Conservation (phyloP, 106 monocot genomes). For the Agapanthus africanus region DNA sequence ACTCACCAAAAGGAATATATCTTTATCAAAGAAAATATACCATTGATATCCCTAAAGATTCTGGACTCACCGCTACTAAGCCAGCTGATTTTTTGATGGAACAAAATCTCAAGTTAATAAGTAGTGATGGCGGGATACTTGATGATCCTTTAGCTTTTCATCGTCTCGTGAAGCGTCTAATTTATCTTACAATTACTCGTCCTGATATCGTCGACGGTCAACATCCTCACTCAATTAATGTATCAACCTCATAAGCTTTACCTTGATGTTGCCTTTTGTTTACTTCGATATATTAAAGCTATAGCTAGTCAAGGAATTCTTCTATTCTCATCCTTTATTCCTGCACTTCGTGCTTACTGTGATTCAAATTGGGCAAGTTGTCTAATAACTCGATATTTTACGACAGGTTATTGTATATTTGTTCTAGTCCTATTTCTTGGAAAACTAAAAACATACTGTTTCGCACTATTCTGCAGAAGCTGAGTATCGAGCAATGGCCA, state of each 20-base stretch:
- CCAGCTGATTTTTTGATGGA: neutral
- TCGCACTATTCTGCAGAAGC: neutral
- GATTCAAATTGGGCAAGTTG: neutral
- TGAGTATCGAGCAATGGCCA: conserved; percentile 1
- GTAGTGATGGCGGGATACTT: neutral
- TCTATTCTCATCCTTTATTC: neutral
- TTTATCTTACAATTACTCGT: neutral
- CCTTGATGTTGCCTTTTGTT: neutral
- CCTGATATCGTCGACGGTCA: neutral
- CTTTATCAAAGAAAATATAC: conserved; percentile 2
- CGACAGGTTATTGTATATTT: neutral
- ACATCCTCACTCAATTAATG: neutral
- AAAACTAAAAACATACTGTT: neutral
- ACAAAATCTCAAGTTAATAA: neutral
- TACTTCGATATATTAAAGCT: neutral
- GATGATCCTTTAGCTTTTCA: neutral
- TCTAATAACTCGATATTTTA: neutral
- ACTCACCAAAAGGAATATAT: neutral
- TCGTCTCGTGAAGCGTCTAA: neutral
- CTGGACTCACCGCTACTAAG: neutral
- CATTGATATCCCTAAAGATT: conserved; percentile 3
- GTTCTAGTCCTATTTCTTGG: neutral
- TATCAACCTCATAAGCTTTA: neutral
- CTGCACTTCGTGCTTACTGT: neutral
- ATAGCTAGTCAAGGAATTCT: neutral